Evolutionary conservation across 1,284 basidiomycete species (phyloP).

Genomic region (Puccinia horiana): DNA sequence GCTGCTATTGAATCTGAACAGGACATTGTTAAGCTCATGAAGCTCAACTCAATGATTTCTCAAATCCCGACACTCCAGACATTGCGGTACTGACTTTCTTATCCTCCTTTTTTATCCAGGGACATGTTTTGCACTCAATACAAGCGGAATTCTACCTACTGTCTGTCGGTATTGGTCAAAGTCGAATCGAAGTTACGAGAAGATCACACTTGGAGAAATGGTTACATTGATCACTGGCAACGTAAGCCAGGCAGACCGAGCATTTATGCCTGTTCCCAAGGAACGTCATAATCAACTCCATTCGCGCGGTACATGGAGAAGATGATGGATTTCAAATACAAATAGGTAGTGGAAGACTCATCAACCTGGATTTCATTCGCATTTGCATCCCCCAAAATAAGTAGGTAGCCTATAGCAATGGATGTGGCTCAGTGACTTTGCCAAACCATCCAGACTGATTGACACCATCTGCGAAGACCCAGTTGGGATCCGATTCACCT

Average conservation of each 20-base stretch:
- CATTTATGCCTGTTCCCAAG: constrained; percentile 2
- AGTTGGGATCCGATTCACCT: not conserved
- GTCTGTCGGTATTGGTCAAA: not conserved
- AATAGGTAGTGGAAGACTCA: not conserved
- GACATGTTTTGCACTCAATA: not conserved
- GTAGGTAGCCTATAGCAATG: constrained; percentile 7
- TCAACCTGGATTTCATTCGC: no score
- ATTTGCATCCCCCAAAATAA: no score
- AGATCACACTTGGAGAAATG: not conserved
- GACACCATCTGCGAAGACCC: not conserved
- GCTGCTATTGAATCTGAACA: constrained; percentile 35
- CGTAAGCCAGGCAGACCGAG: not conserved
- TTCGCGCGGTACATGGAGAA: no score
- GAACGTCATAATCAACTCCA: no score
- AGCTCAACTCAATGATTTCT: constrained; percentile 36
- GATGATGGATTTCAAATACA: not conserved
- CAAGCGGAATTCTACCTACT: not conserved
- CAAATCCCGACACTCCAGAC: constrained; percentile 33
- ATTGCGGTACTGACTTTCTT: constrained; percentile 13
- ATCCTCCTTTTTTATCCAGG: not conserved
- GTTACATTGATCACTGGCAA: not conserved
- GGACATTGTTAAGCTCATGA: constrained; percentile 3
- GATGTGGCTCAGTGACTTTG: not conserved
- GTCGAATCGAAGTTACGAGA: not conserved
- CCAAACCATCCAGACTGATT: not conserved